phyloP scores from a whole-genome alignment of 345 rosid genomes.

The Firmiana major region DNA sequence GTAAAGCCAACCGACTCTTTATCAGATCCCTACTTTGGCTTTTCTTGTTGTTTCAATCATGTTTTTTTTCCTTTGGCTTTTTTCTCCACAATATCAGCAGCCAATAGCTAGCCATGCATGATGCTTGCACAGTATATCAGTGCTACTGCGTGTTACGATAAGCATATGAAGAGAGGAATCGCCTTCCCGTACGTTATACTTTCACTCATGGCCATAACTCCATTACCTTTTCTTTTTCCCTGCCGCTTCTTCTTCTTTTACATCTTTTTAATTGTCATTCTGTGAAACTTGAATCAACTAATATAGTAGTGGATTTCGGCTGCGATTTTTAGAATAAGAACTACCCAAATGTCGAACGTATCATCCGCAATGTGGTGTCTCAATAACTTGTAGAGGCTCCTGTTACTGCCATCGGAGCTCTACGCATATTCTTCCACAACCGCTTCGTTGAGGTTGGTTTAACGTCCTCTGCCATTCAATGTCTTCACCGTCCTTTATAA shows the following conservation, averaged over 20 bases:
- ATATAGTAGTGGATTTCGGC: neutral
- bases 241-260: no score
- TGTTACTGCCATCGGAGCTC: neutral
- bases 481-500: neutral
- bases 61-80: neutral
- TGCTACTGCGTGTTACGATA: neutral
- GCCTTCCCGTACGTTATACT: no score
- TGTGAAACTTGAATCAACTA: no score
- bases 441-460: neutral
- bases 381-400: neutral
- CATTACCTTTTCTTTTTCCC: no score
- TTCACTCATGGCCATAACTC: no score
- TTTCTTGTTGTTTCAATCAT: neutral
- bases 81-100: neutral
- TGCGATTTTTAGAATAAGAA: neutral
- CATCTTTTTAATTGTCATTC: no score
- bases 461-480: neutral
- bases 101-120: neutral
- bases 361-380: slow-evolving; percentile 6
- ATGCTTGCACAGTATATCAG: neutral
- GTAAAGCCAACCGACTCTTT: neutral
- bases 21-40: neutral
- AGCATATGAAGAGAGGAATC: neutral
- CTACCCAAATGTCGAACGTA: neutral
- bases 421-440: neutral